These are phyloP conservation scores for Russula ochroleuca DNA, from an alignment of 768 basidiomycete genomes.

Conservation along the genomic window DNA sequence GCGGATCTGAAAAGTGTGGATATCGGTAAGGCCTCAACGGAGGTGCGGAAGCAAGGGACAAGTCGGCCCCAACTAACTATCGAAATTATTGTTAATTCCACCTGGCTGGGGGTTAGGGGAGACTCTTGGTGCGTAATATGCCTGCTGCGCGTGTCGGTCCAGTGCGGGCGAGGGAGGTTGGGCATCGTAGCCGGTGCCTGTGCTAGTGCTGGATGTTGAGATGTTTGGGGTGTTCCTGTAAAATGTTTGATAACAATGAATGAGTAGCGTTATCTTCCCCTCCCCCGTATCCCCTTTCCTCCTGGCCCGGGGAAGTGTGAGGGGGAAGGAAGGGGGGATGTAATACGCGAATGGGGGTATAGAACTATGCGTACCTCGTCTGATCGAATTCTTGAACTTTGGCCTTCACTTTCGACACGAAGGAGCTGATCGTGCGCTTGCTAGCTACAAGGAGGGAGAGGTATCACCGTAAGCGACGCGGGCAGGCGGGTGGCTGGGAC, in stretches of 20 bases:
- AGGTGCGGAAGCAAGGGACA: background rate
- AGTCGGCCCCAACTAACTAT: background rate
- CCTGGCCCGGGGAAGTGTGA: background rate
- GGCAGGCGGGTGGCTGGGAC: background rate
- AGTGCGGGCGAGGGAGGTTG: background rate
- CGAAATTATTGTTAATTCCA: background rate
- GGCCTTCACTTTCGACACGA: slow-evolving; percentile 74
- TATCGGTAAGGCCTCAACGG: background rate
- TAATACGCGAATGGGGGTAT: background rate
- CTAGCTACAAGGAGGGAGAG: slow-evolving; percentile 37
- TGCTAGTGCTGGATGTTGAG: background rate
- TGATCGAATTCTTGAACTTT: slow-evolving; percentile 82
- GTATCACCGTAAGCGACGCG: background rate
- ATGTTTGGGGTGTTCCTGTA: slow-evolving; percentile 15
- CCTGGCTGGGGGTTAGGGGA: background rate
- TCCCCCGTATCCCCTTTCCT: no score
- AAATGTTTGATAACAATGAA: background rate
- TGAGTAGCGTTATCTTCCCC: background rate
- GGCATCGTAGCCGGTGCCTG: background rate
- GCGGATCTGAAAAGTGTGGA: background rate
- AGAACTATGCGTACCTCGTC: slow-evolving; percentile 34
- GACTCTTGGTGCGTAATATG: slow-evolving; percentile 22
- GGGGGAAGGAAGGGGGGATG: background rate
- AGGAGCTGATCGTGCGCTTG: slow-evolving; percentile 68
- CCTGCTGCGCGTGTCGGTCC: slow-evolving; percentile 26